Percentiles rank a stretch among this genome's conserved stretches.
These are phyloP conservation scores for Cyclotella distinguenda DNA, from an alignment of 108 stramenopile genomes.

Conservation along the genomic window DNA sequence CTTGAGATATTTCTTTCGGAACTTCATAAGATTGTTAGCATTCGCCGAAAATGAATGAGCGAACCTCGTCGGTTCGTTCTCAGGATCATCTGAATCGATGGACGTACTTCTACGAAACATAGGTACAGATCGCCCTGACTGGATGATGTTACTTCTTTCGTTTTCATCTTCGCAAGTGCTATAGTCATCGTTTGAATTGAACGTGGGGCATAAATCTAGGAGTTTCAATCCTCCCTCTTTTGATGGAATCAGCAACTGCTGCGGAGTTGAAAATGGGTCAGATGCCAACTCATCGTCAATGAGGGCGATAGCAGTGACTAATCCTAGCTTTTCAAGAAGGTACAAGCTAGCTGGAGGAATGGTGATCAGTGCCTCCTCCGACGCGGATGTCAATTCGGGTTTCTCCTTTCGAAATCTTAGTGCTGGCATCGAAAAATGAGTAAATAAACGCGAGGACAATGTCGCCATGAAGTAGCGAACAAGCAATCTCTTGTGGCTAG, in stretches of 20 bases:
- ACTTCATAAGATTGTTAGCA: conserved; percentile 19
- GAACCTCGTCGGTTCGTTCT: conserved; percentile 29
- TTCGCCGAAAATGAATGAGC: conserved; percentile 37
- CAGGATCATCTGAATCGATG: conserved; percentile 32
- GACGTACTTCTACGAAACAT: conserved; percentile 11
- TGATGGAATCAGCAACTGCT: conserved; percentile 87
- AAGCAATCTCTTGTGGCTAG: conserved; percentile 22
- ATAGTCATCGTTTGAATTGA: conserved; percentile 50
- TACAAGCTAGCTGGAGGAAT: conserved; percentile 74
- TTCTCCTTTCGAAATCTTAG: neutral
- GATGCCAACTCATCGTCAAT: conserved; percentile 87
- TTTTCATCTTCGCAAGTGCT: conserved; percentile 38
- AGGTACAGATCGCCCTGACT: neutral
- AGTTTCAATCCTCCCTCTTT: conserved; percentile 75
- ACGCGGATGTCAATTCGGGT: too few relatives aligned
- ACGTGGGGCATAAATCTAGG: conserved; percentile 74
- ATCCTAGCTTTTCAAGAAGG: conserved; percentile 77
- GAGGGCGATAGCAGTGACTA: conserved; percentile 74
- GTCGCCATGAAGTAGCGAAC: conserved; percentile 68
- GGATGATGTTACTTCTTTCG: conserved; percentile 34
- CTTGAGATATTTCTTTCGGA: conserved; percentile 13
- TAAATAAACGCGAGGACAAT: conserved; percentile 54
- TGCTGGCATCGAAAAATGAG: neutral
- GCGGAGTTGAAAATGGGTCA: conserved; percentile 76
- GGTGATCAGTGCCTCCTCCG: conserved; percentile 23